These are phyloP conservation scores for Kwoniella pini DNA, from an alignment of 768 basidiomycete genomes.

Conservation along the genomic window DNA sequence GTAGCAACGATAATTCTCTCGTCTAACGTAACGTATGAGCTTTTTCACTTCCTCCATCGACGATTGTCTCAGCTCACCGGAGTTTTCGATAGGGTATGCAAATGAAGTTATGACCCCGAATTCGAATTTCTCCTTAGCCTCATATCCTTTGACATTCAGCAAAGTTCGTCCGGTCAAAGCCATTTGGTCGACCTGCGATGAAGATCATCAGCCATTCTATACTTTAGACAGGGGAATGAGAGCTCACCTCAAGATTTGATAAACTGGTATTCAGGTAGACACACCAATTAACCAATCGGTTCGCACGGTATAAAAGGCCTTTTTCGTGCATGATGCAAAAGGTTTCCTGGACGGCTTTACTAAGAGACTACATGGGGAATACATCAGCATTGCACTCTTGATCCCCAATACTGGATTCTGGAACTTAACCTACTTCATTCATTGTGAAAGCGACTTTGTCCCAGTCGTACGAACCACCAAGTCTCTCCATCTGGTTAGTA, in stretches of 20 bases:
- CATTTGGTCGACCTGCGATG: conserved; percentile 80
- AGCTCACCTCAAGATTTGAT: conserved; percentile 86
- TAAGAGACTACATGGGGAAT: conserved; percentile 61
- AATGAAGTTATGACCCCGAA: conserved; percentile 97
- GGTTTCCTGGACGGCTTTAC: conserved; percentile 83
- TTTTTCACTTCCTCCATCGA: not conserved
- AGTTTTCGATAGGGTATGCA: conserved; percentile 84
- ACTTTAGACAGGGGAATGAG: too few species aligned
- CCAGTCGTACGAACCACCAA: conserved; percentile 96
- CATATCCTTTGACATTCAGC: conserved; percentile 90
- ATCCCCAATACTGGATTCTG: not conserved
- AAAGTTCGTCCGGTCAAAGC: conserved; percentile 80
- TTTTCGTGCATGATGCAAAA: conserved; percentile 91
- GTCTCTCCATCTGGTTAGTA: conserved; percentile 78
- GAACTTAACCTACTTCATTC: conserved; percentile 65
- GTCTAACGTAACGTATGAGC: conserved; percentile 58
- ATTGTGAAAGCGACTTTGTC: conserved; percentile 92
- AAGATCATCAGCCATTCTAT: not conserved
- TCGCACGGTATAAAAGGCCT: conserved; percentile 89
- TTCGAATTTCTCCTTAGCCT: conserved; percentile 90
- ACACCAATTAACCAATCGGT: conserved; percentile 98
- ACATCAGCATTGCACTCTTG: not conserved
- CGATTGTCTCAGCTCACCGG: conserved; percentile 59
- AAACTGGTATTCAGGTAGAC: conserved; percentile 91
- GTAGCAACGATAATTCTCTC: conserved; percentile 92